Percentiles rank a stretch among this genome's conserved stretches.
These are phyloP conservation scores for Mrakia hoshinonis DNA, from an alignment of 768 basidiomycete genomes.

Conservation along the genomic window DNA sequence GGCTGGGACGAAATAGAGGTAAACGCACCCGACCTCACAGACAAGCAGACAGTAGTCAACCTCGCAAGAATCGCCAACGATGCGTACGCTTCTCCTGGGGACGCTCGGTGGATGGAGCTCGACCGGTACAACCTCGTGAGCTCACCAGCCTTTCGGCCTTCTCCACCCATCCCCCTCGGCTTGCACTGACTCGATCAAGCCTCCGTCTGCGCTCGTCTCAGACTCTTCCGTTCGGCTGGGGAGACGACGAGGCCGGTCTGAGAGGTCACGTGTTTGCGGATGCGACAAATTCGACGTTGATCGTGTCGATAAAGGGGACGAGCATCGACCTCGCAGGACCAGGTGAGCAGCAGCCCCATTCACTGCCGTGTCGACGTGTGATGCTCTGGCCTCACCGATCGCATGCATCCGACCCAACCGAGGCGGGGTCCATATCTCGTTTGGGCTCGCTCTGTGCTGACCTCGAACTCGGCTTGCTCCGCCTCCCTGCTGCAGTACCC, in stretches of 20 bases:
- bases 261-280: slow-evolving; percentile 25
- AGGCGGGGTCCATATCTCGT: no score
- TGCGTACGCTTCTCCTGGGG: slow-evolving; percentile 20
- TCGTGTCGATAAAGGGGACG: slow-evolving; percentile 29
- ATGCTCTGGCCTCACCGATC: no score
- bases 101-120: slow-evolving; percentile 28
- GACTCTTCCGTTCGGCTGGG: slow-evolving; percentile 28
- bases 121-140: slow-evolving; percentile 22
- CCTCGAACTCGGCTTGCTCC: background rate
- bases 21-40: slow-evolving; percentile 13
- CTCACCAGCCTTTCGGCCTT: background rate
- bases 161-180: background rate
- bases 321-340: slow-evolving; percentile 12
- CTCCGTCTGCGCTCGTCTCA: background rate
- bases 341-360: background rate
- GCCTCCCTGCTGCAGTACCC: background rate
- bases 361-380: no score
- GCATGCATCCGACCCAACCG: no score
- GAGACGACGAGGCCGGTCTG: slow-evolving; percentile 1
- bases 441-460: background rate
- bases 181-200: background rate
- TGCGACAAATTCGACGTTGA: slow-evolving; percentile 9
- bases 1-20: slow-evolving; percentile 12
- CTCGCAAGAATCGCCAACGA: slow-evolving; percentile 29
- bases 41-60: slow-evolving; percentile 21